Conservation (phyloP, 2,329 filamentous ascomycete genomes). For the Scedosporium apiospermum region DNA sequence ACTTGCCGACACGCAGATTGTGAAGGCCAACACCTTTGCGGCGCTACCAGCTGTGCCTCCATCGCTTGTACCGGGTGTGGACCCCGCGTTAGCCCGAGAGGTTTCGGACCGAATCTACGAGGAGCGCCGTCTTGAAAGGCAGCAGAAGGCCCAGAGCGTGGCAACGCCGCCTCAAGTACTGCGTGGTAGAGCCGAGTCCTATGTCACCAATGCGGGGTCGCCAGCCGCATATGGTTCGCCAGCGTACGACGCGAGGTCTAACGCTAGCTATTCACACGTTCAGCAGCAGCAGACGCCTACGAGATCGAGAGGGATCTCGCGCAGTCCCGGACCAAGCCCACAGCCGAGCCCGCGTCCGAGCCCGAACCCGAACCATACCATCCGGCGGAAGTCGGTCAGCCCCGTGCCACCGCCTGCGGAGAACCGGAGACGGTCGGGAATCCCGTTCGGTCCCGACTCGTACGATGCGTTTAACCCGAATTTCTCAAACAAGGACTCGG, state of each 20-base stretch:
- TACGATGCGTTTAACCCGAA: conserved; percentile 64
- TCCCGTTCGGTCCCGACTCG: conserved; percentile 67
- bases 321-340: conserved; percentile 23
- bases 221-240: conserved; percentile 20
- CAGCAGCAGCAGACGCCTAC: background rate
- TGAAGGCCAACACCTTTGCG: background rate
- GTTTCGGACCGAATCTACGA: conserved; percentile 48
- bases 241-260: conserved; percentile 32
- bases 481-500: conserved; percentile 25
- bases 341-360: conserved; percentile 19
- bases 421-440: conserved; percentile 43
- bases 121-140: conserved; percentile 38
- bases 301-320: conserved; percentile 22
- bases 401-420: conserved; percentile 48
- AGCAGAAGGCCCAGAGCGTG: conserved; percentile 19
- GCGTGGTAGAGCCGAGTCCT: background rate
- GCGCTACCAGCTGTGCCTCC: conserved; percentile 36
- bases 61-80: conserved; percentile 51
- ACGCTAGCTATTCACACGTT: conserved; percentile 27
- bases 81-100: conserved; percentile 45
- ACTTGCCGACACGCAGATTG: background rate
- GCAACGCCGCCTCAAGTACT: conserved; percentile 30
- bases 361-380: conserved; percentile 39
- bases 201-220: background rate
- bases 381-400: conserved; percentile 65